Conservation (phyloP, 257 asterid genomes). For the Solanum bukasovii region DNA sequence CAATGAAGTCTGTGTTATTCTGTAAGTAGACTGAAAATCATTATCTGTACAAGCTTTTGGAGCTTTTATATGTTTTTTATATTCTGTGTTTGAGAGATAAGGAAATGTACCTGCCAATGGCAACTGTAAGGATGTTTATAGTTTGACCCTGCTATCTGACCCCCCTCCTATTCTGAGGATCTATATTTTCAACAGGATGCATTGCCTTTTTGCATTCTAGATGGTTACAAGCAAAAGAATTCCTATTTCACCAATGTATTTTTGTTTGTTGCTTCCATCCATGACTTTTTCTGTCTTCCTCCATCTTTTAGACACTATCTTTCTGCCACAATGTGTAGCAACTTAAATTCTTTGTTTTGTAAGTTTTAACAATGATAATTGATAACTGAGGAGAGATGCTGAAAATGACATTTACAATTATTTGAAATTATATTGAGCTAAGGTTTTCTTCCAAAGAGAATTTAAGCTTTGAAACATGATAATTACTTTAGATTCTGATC, state of each 20-base stretch:
- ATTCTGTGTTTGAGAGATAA: background rate
- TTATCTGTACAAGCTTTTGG: background rate
- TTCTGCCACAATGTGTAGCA: background rate
- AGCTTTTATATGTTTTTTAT: background rate
- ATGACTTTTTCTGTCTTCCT: background rate
- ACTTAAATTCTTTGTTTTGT: background rate
- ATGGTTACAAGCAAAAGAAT: background rate
- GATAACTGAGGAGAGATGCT: background rate
- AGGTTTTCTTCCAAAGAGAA: background rate
- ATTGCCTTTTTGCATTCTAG: background rate
- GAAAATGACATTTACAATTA: background rate
- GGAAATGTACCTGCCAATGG: background rate
- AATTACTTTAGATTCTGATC: background rate
- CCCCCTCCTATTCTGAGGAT: background rate
- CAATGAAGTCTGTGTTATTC: constrained; percentile 73
- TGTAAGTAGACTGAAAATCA: constrained; percentile 36
- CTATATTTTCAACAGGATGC: background rate
- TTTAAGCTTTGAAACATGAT: background rate
- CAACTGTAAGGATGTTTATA: constrained; percentile 32
- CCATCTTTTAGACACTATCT: background rate
- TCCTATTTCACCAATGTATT: background rate
- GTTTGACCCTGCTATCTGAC: background rate
- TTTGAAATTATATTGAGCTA: background rate
- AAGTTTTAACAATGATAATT: background rate
- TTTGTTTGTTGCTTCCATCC: background rate